A percentile compares a stretch with the other conserved stretches of the same genome.
phyloP scores from a whole-genome alignment of 2,329 filamentous ascomycete species.

The Stagonosporopsis chrysanthemi region DNA sequence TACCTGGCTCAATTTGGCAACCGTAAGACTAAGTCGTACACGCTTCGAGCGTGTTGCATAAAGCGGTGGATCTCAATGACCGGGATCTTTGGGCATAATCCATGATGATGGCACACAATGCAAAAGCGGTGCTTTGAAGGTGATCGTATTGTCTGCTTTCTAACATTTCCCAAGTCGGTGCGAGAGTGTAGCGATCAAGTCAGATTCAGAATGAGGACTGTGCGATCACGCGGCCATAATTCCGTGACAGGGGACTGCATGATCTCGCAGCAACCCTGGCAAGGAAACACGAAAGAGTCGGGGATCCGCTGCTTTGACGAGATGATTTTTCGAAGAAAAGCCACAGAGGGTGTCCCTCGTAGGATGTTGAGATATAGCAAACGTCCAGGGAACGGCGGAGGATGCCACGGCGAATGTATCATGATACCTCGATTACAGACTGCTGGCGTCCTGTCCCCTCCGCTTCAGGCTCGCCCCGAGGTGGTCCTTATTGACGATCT shows the following conservation, averaged over 20 bases:
- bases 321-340: neutral
- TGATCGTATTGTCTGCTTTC: neutral
- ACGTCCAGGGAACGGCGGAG: neutral
- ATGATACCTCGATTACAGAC: neutral
- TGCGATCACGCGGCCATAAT: neutral
- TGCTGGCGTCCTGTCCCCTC: neutral
- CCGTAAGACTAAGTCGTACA: neutral
- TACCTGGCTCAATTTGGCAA: neutral
- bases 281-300: neutral
- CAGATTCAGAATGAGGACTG: neutral
- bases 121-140: neutral
- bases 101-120: neutral
- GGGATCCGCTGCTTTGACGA: neutral
- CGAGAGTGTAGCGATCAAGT: neutral
- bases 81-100: neutral
- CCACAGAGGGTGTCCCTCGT: neutral
- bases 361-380: neutral
- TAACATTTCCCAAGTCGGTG: neutral
- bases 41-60: neutral
- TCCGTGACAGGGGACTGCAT: slow-evolving; percentile 11
- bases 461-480: neutral
- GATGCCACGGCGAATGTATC: neutral
- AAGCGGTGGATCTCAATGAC: neutral
- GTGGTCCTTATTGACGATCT: too few species aligned
- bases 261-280: slow-evolving; percentile 16